These are phyloP conservation scores for Lactifluus hygrophoroides DNA, from an alignment of 768 basidiomycete species.

Conservation along the genomic window DNA sequence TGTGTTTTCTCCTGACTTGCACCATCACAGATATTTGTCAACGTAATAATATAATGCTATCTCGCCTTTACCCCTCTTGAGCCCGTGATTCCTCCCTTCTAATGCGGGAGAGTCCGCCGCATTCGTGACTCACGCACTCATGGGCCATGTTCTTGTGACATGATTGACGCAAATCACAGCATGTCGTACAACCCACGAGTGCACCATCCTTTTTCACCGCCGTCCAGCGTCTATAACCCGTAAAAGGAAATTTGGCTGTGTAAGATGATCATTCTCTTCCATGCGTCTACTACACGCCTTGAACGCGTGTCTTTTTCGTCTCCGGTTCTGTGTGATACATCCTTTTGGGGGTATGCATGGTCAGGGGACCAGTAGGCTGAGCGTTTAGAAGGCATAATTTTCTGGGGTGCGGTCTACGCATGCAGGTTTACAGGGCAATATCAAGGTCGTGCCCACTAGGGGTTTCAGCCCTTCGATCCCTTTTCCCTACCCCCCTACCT, in stretches of 20 bases:
- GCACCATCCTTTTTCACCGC: not conserved
- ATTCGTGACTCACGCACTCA: constrained; percentile 6
- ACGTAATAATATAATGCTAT: not conserved
- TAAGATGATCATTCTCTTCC: constrained; percentile 13
- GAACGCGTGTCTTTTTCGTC: constrained; percentile 12
- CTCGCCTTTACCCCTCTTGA: not conserved
- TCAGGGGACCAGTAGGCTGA: not conserved
- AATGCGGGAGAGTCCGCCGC: not conserved
- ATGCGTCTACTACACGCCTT: constrained; percentile 14
- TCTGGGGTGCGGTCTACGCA: constrained; percentile 9
- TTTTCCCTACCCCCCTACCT: not conserved
- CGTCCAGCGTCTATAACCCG: not conserved
- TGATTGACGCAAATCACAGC: constrained; percentile 16
- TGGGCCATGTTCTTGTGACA: constrained; percentile 10
- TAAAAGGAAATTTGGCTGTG: constrained; percentile 9
- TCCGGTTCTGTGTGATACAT: not conserved
- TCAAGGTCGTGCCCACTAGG: constrained; percentile 9
- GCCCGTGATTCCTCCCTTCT: not conserved
- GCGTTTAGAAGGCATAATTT: constrained; percentile 2
- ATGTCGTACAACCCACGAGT: constrained; percentile 1
- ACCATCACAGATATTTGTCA: not conserved
- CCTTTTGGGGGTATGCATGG: constrained; percentile 6
- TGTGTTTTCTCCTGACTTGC: not conserved
- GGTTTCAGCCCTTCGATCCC: constrained; percentile 3
- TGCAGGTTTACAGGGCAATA: constrained; percentile 11